phyloP scores from a whole-genome alignment of 148 eudicot species.

The Cornus kousa region DNA sequence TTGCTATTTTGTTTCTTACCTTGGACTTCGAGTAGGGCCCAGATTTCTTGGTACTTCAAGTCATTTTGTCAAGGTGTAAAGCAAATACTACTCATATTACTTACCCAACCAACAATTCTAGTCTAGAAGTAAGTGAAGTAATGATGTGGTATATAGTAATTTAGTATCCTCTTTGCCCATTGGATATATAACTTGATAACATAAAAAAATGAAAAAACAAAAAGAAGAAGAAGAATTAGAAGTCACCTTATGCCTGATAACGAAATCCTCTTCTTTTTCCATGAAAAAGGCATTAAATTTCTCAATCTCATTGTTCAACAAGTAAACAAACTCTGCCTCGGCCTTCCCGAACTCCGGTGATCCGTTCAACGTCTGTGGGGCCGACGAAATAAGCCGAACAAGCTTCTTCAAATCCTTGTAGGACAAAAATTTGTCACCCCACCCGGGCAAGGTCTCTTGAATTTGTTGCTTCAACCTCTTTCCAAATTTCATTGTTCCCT shows the following conservation, averaged over 20 bases:
- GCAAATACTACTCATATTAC: not conserved
- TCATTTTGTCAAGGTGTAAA: no score
- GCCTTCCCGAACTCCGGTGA: conserved; percentile 39
- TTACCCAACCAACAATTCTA: not conserved
- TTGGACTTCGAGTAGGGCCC: not conserved
- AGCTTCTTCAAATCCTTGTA: conserved; percentile 84
- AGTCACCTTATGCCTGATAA: conserved; percentile 67
- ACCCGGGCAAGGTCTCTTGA: conserved; percentile 67
- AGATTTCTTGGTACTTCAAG: not conserved
- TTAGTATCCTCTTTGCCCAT: not conserved
- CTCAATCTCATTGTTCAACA: conserved; percentile 74
- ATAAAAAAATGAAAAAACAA: not conserved
- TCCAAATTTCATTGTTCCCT: conserved; percentile 65
- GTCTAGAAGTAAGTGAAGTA: not conserved
- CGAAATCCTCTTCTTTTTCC: conserved; percentile 83
- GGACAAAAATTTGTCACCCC: conserved; percentile 71
- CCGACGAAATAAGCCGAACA: conserved; percentile 47
- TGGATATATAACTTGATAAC: not conserved
- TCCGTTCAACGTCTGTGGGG: conserved; percentile 21
- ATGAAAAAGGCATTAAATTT: conserved; percentile 73
- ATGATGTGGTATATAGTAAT: no score
- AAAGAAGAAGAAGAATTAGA: not conserved
- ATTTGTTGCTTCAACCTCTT: conserved; percentile 79
- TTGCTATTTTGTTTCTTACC: no score
- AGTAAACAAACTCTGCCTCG: conserved; percentile 60